These are phyloP conservation scores for Phytophthora capsici DNA, from an alignment of 352 stramenopile genomes.

Conservation along the genomic window DNA sequence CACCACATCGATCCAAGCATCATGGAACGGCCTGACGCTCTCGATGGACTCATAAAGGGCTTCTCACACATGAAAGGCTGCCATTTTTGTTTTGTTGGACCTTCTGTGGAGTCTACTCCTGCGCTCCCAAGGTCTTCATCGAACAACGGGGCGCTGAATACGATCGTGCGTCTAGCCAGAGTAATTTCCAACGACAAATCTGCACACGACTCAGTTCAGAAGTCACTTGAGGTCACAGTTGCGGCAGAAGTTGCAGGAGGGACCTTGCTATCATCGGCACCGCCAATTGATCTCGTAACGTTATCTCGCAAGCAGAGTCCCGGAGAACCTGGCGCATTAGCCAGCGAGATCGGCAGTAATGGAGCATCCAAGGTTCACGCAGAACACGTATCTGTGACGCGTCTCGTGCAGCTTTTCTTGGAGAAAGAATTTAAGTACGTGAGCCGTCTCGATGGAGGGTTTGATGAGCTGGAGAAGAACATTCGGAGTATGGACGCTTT, in stretches of 20 bases:
- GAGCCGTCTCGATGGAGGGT: constrained; percentile 81
- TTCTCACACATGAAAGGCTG: constrained; percentile 89
- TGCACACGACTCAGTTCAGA: constrained; percentile 23
- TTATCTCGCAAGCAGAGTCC: constrained; percentile 34
- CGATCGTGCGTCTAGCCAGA: constrained; percentile 62
- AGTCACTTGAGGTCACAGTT: constrained; percentile 18
- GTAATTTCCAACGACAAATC: constrained; percentile 69
- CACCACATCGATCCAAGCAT: constrained; percentile 89
- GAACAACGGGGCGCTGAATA: constrained; percentile 51
- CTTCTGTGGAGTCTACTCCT: constrained; percentile 42
- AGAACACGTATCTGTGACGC: constrained; percentile 79
- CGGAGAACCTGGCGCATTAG: constrained; percentile 36
- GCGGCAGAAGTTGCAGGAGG: constrained; percentile 14
- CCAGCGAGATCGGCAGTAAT: constrained; percentile 44
- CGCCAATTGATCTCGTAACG: constrained; percentile 7
- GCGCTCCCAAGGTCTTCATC: constrained; percentile 29
- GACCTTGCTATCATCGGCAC: neutral
- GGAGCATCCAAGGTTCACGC: constrained; percentile 36
- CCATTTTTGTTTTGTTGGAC: constrained; percentile 90
- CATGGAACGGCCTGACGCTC: constrained; percentile 67
- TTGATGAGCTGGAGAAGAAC: constrained; percentile 78
- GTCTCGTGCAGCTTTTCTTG: constrained; percentile 86
- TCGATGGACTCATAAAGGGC: constrained; percentile 79
- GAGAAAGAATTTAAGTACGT: constrained; percentile 90
- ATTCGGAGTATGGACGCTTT: constrained; percentile 73